Conservation (phyloP, 2,329 filamentous ascomycete species). For the Leptographium radiaticola region DNA sequence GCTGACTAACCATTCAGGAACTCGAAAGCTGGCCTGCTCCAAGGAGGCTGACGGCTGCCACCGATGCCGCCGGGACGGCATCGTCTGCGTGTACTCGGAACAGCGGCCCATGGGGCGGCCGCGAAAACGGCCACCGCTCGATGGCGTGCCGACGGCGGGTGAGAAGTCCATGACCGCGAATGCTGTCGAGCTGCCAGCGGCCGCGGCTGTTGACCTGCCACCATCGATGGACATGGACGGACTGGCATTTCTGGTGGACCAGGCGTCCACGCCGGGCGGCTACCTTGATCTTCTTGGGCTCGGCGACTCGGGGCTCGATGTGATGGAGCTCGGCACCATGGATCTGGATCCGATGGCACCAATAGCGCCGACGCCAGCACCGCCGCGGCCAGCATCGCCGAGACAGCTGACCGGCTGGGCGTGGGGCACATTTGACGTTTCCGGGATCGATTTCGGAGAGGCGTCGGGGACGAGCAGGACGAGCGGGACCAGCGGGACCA, state of each 20-base stretch:
- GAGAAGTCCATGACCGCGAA: background rate
- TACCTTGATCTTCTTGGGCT: background rate
- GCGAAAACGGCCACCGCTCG: slow-evolving; percentile 36
- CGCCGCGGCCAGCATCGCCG: background rate
- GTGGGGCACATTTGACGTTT: background rate
- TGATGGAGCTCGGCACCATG: background rate
- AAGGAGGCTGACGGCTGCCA: slow-evolving; percentile 48
- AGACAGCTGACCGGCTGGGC: background rate
- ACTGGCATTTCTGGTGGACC: background rate
- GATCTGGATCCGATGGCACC: background rate
- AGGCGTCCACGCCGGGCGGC: background rate
- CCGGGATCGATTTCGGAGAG: background rate
- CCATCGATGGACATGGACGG: background rate
- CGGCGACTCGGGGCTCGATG: background rate
- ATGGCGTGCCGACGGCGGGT: slow-evolving; percentile 6
- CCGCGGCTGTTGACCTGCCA: no score
- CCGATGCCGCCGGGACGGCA: slow-evolving; percentile 43
- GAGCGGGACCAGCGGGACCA: no score
- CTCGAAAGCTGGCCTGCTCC: slow-evolving; percentile 50
- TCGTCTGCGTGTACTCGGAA: slow-evolving; percentile 46
- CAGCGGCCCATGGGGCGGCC: slow-evolving; percentile 57
- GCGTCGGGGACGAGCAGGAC: background rate
- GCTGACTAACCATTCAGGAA: slow-evolving; percentile 28
- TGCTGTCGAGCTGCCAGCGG: background rate
- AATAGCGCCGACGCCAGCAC: background rate